Evolutionary conservation across 768 basidiomycete species (phyloP).

Genomic region (Leccinum disarticulatum): DNA sequence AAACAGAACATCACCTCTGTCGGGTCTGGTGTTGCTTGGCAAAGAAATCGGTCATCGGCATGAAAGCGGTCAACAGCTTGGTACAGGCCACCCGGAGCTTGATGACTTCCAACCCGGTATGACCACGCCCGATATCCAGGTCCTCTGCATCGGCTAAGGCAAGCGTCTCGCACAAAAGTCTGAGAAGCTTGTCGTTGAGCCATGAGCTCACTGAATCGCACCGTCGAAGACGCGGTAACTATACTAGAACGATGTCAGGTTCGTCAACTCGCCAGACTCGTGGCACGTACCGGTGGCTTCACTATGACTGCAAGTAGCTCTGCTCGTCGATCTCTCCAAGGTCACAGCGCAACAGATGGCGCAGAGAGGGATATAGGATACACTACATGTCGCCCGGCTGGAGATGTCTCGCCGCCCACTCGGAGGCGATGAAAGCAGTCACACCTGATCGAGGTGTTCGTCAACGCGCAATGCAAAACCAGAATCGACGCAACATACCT

Average conservation of each 20-base stretch:
- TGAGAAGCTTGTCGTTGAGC: conserved; percentile 66
- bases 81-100: conserved; percentile 94
- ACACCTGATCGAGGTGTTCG: conserved; percentile 53
- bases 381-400: conserved; percentile 93
- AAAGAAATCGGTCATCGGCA: conserved; percentile 94
- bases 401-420: conserved; percentile 67
- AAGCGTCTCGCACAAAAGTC: conserved; percentile 89
- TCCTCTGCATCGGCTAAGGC: conserved; percentile 97
- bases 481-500: conserved; percentile 44
- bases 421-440: conserved; percentile 80
- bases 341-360: conserved; percentile 85
- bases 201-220: conserved; percentile 75
- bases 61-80: conserved; percentile 87
- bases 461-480: background rate
- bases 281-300: conserved; percentile 67
- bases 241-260: background rate
- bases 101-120: conserved; percentile 76
- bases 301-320: conserved; percentile 67
- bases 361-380: conserved; percentile 88
- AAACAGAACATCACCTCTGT: conserved; percentile 58
- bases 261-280: background rate
- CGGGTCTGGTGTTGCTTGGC: conserved; percentile 80
- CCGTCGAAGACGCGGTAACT: conserved; percentile 79
- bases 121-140: conserved; percentile 74
- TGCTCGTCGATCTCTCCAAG: conserved; percentile 71